Percentiles rank a stretch among this genome's conserved stretches.
These are phyloP conservation scores for Tympanopsis confertula DNA, from an alignment of 2,329 filamentous ascomycete species.

Conservation along the genomic window DNA sequence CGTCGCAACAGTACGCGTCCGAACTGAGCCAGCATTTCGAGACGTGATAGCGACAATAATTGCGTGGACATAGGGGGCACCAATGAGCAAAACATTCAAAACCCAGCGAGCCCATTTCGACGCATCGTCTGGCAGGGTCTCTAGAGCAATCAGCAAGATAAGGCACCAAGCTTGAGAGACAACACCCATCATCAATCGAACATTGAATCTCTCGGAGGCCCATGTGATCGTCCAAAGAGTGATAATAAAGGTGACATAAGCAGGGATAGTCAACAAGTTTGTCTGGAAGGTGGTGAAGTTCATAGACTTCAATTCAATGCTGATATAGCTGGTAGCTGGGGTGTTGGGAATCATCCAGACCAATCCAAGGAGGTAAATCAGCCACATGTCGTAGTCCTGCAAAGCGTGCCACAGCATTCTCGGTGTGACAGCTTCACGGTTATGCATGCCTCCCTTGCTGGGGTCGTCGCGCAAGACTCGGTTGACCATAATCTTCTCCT, in stretches of 20 bases:
- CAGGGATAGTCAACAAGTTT: constrained; percentile 43
- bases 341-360: constrained; percentile 33
- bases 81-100: constrained; percentile 28
- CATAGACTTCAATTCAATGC: constrained; percentile 34
- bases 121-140: constrained; percentile 18
- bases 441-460: constrained; percentile 45
- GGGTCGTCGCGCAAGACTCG: constrained; percentile 39
- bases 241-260: constrained; percentile 35
- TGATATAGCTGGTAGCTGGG: constrained; percentile 35
- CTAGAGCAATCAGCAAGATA: constrained; percentile 34
- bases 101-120: constrained; percentile 33
- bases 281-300: constrained; percentile 41
- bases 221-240: constrained; percentile 37
- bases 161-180: constrained; percentile 37
- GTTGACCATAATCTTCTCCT: constrained; percentile 36
- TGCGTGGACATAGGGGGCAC: constrained; percentile 31
- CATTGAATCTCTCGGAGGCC: constrained; percentile 35
- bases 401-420: constrained; percentile 33
- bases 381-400: constrained; percentile 45
- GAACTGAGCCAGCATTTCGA: constrained; percentile 48
- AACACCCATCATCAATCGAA: constrained; percentile 25
- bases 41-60: constrained; percentile 42
- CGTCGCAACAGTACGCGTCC: constrained; percentile 47
- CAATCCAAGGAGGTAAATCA: constrained; percentile 36
- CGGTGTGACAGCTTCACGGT: constrained; percentile 38